Conservation (phyloP, 2,329 filamentous ascomycete species). For the Talaromyces sp. region DNA sequence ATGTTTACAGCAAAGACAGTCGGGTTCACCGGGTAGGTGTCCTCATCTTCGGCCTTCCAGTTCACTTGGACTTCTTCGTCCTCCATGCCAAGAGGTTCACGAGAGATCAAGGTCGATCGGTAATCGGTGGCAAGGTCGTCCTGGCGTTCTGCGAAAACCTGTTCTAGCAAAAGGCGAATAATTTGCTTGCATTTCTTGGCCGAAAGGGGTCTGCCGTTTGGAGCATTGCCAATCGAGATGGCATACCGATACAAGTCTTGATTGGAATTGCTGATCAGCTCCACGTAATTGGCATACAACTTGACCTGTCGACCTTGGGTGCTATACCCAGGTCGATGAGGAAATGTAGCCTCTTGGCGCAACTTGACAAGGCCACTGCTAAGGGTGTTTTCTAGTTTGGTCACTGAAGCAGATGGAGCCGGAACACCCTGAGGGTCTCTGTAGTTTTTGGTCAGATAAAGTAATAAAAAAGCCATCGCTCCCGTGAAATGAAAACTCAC, state of each 20-base stretch:
- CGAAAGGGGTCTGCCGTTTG: not conserved
- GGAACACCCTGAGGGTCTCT: not conserved
- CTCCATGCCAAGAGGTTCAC: constrained; percentile 15
- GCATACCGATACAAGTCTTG: constrained; percentile 28
- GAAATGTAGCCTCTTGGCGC: constrained; percentile 12
- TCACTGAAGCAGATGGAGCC: not conserved
- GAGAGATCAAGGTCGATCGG: constrained; percentile 32
- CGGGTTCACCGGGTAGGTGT: constrained; percentile 24
- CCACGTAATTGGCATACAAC: constrained; percentile 17
- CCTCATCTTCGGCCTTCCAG: constrained; percentile 32
- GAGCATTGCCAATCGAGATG: constrained; percentile 15
- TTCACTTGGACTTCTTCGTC: constrained; percentile 13
- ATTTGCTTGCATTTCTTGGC: constrained; percentile 45
- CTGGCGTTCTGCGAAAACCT: constrained; percentile 24
- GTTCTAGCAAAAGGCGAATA: constrained; percentile 41
- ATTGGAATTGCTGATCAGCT: constrained; percentile 20
- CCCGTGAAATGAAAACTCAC: constrained; percentile 1
- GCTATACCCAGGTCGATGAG: constrained; percentile 14
- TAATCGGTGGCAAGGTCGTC: constrained; percentile 36
- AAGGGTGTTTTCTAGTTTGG: constrained; percentile 2
- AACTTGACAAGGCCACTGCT: not conserved
- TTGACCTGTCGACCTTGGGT: constrained; percentile 10
- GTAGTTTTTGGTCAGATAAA: not conserved
- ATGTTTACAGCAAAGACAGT: constrained; percentile 32
- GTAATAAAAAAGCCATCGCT: not conserved